Evolutionary conservation across 176 grass and related monocot genomes (phyloP), one percentile per base, ranked within the genome.

Genomic region (Neostapfia colusana): DNA sequence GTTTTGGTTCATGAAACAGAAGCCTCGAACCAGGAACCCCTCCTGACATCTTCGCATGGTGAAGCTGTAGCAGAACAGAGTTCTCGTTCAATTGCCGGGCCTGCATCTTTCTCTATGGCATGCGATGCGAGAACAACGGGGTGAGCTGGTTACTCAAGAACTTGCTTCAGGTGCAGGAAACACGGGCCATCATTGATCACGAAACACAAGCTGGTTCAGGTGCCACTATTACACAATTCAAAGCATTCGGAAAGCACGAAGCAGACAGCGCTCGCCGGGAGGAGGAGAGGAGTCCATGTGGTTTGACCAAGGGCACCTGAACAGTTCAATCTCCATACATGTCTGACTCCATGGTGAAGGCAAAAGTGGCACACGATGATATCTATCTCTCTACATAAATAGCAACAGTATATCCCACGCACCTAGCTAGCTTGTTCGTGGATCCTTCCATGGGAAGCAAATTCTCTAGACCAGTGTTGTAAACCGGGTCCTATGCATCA

Each of bases 261-360:
- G 58, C 3, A 14, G 50, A 40, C 66, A 8, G 38, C 38, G 77
- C 10, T 44, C 44, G 51, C 54, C 43, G 51, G 64, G 45, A 76
- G 62, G 56, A 76, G 56, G 46, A 45, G 43, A 31, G 31, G 31
- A 31, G 31, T 31, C 31, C 31, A 3, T 40, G 2, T 14, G 18
- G 66, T 77, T 73, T 73, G 79, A 87, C 85, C 8, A 54, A 73
- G 85, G 34, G 34, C 79, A 82, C 74, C 74, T 73, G 85, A 78
- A 61, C 40, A 73, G 25, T 40, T 14, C 65, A 57, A 38, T 36
- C 65, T 56, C 46, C 65, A 49, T 21, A 37, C 1, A 42, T 18
- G 26, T 49, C 26, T 36, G 34, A n/a, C 38, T 43, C 40, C 24
- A 8, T 17, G 25, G 53, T 27, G 24, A n/a, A 7, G 13, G 10